phyloP scores from a whole-genome alignment of 495 filamentous ascomycete genomes.

The Aspergillus incahuasiensis region DNA sequence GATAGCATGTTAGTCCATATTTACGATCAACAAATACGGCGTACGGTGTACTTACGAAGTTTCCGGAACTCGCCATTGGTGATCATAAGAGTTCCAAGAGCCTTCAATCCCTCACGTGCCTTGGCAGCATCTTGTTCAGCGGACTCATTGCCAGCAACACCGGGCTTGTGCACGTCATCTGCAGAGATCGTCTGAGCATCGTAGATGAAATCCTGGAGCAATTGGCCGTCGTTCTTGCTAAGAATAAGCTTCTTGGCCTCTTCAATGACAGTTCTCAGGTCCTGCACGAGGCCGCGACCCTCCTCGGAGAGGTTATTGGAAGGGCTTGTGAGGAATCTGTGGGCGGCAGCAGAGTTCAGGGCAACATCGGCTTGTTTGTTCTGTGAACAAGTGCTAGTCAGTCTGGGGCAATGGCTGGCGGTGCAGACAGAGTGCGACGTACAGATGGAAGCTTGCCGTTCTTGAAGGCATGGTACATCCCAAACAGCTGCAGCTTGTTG shows the following conservation, averaged over 20 bases:
- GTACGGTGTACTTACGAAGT: conserved; percentile 58
- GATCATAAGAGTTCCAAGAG: conserved; percentile 81
- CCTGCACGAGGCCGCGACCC: conserved; percentile 68
- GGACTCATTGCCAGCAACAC: conserved; percentile 61
- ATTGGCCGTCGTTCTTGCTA: conserved; percentile 90
- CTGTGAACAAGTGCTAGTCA: conserved; percentile 21
- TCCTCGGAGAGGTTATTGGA: conserved; percentile 77
- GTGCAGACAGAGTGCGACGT: conserved; percentile 30
- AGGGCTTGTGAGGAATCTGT: conserved; percentile 61
- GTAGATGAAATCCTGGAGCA: conserved; percentile 96
- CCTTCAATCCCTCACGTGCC: conserved; percentile 80
- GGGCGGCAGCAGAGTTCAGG: conserved; percentile 74
- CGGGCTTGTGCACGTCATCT: conserved; percentile 55
- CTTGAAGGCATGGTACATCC: conserved; percentile 84
- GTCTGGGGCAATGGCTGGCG: neutral
- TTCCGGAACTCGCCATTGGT: conserved; percentile 97
- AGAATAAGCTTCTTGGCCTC: conserved; percentile 85
- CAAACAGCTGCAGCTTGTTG: conserved; percentile 90
- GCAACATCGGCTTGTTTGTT: conserved; percentile 97
- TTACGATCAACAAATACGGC: neutral
- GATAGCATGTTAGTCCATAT: conserved; percentile 21
- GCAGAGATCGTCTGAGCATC: conserved; percentile 68
- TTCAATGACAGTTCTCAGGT: conserved; percentile 78
- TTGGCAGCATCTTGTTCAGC: conserved; percentile 77
- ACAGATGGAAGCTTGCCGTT: conserved; percentile 89